These are phyloP conservation scores for Endoconidiophora polonica DNA, from an alignment of 2,329 filamentous ascomycete species.

Conservation along the genomic window DNA sequence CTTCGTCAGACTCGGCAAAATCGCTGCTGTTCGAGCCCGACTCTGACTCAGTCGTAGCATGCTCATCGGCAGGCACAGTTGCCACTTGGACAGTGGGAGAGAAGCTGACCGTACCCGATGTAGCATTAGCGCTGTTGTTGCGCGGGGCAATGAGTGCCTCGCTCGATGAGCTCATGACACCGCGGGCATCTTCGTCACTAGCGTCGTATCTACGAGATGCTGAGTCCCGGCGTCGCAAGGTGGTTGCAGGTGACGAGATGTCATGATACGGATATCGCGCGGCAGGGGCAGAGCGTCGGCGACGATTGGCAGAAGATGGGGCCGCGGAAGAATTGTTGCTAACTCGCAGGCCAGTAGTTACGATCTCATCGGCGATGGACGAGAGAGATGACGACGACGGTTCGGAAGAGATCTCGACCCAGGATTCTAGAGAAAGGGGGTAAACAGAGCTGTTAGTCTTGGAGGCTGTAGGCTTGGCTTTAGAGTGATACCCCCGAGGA, in stretches of 20 bases:
- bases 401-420: conserved; percentile 86
- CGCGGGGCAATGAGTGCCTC: neutral
- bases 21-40: conserved; percentile 27
- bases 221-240: conserved; percentile 40
- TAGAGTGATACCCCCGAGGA: too few relatives aligned
- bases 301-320: conserved; percentile 26
- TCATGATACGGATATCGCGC: conserved; percentile 3
- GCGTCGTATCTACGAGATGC: conserved; percentile 80
- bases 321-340: conserved; percentile 31
- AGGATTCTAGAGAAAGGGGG: conserved; percentile 52
- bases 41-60: conserved; percentile 23
- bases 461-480: neutral
- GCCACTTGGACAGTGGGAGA: conserved; percentile 1
- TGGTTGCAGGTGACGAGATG: conserved; percentile 12
- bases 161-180: conserved; percentile 21
- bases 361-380: conserved; percentile 71
- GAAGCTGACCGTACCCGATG: neutral
- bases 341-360: conserved; percentile 72
- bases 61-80: conserved; percentile 7
- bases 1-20: conserved; percentile 20
- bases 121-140: neutral
- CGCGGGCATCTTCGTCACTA: conserved; percentile 58
- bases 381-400: conserved; percentile 88
- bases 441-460: neutral
- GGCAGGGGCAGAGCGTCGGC: conserved; percentile 24